A percentile compares a stretch with the other conserved stretches of the same genome.
phyloP scores from a whole-genome alignment of 2,329 filamentous ascomycete genomes.

The Tolypocladium nubicola region DNA sequence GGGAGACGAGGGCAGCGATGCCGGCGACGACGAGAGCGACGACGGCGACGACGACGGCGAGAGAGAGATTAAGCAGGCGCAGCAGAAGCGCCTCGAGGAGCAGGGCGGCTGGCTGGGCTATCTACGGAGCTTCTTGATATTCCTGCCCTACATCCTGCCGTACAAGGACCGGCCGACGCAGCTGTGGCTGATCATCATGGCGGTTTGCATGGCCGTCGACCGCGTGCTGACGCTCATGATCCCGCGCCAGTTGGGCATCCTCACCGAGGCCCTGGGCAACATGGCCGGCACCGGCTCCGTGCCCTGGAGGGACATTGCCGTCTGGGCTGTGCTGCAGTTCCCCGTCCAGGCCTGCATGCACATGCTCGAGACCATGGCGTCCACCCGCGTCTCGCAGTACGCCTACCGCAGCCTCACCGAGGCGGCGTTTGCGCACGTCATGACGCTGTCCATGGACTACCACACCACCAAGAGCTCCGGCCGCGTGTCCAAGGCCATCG shows the following conservation, averaged over 20 bases:
- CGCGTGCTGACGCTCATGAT: slow-evolving; percentile 19
- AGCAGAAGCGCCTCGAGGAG: slow-evolving; percentile 13
- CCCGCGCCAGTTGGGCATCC: slow-evolving; percentile 19
- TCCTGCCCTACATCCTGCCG: slow-evolving; percentile 19
- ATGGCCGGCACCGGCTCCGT: slow-evolving; percentile 7
- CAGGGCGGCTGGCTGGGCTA: slow-evolving; percentile 20
- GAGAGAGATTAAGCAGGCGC: slow-evolving; percentile 14
- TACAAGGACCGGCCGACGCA: slow-evolving; percentile 19
- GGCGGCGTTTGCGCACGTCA: slow-evolving; percentile 55
- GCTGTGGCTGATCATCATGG: slow-evolving; percentile 12
- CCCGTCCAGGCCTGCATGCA: slow-evolving; percentile 5
- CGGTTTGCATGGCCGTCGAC: slow-evolving; percentile 11
- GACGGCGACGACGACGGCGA: slow-evolving; percentile 8
- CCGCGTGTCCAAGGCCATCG: slow-evolving; percentile 53
- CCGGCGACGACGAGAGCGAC: slow-evolving; percentile 8
- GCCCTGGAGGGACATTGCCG: slow-evolving; percentile 9
- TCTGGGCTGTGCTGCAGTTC: slow-evolving; percentile 10
- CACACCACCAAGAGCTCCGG: slow-evolving; percentile 56
- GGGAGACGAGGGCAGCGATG: neutral
- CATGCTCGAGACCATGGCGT: slow-evolving; percentile 14
- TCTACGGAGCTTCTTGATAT: slow-evolving; percentile 18
- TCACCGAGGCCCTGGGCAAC: slow-evolving; percentile 15
- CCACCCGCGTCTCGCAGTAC: slow-evolving; percentile 23
- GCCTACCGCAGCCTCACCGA: slow-evolving; percentile 45
- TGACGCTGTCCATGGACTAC: slow-evolving; percentile 61